phyloP scores from a whole-genome alignment of 192 early-diverging fungal genomes.

The Spizellomyces sp. region DNA sequence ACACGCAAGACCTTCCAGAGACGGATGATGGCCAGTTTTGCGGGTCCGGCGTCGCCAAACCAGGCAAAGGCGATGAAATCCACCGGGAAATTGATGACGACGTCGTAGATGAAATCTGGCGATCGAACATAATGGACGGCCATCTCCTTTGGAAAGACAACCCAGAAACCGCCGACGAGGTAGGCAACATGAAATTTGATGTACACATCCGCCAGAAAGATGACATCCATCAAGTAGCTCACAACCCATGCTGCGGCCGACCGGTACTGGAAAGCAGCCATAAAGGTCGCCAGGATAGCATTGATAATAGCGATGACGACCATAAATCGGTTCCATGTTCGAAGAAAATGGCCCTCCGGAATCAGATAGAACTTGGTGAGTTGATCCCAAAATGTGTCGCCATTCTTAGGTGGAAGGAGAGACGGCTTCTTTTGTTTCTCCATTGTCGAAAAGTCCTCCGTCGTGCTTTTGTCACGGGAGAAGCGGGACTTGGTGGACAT shows the following conservation, averaged over 20 bases:
- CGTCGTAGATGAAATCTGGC: slow-evolving; percentile 48
- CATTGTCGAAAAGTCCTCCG: neutral
- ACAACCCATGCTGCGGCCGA: slow-evolving; percentile 33
- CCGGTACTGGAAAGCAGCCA: slow-evolving; percentile 54
- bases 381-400: slow-evolving; percentile 28
- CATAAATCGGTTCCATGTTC: slow-evolving; percentile 44
- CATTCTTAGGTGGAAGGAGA: slow-evolving; percentile 21
- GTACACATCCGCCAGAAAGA: slow-evolving; percentile 52
- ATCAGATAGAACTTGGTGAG: slow-evolving; percentile 50
- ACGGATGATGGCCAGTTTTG: slow-evolving; percentile 38
- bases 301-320: slow-evolving; percentile 45
- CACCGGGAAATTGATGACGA: slow-evolving; percentile 46
- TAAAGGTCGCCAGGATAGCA: slow-evolving; percentile 47
- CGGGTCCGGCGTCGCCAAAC: slow-evolving; percentile 22
- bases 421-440: slow-evolving; percentile 22
- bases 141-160: slow-evolving; percentile 60
- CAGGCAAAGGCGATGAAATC: slow-evolving; percentile 50
- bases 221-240: slow-evolving; percentile 44
- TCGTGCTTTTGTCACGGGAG: too few species aligned
- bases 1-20: slow-evolving; percentile 47
- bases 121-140: slow-evolving; percentile 47
- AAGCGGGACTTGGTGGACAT: too few species aligned
- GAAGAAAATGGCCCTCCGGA: slow-evolving; percentile 46
- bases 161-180: slow-evolving; percentile 54
- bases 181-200: slow-evolving; percentile 56